Base-by-base conservation (phyloP, 1,284 basidiomycete genomes). In the Heterobasidion irregulare region DNA sequence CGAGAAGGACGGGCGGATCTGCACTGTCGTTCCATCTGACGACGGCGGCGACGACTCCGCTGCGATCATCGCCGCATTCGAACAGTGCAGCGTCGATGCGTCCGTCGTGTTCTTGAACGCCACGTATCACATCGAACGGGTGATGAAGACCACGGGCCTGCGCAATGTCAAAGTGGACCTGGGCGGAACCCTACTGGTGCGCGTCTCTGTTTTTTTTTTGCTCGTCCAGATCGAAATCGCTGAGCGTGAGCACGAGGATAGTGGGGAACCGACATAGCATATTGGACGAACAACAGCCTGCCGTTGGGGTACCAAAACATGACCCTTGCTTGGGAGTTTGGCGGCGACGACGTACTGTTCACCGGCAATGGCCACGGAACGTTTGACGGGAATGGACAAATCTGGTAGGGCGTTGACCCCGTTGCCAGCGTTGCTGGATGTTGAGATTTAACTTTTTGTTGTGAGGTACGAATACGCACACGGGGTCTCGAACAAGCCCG, bases 361-460 rank as follows among this genome's bases (percentile, higher is more conserved):
- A 58, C 63, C 26, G 68, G 69, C 4, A 59, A 69, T 57, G 67
- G 64, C 9, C 56, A 58, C 16, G 68, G 69, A 8, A 70, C 69
- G 1, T 66, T 70, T 49, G 64, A 70, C 50, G 69, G 68, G 13
- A 69, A 70, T 45, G 68, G 70, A 10, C 68, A 70, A 48, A 57
- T 68, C 12, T 70, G 70, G 26, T 26, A 26, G 26, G 26, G 26
- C 26, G 26, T 26, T 26, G 26, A 5, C 4, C 4, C 4, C 26
- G 6, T 6, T 26, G 26, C 26, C 26, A 26, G 16, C 41, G 8
- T 13, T 13, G 12, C 5, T 6, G 12, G 16, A 7, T 8, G 13
- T 44, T 16, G 41, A 44, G 5, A 44, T 8, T 16, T 4, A 7
- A 4, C 12, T 13, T 44, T 13, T 44, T 5, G 13, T 4, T 32